A percentile compares a stretch with the other conserved stretches of the same genome.
phyloP scores from a whole-genome alignment of 257 asterid species.

The Fraxinus excelsior region DNA sequence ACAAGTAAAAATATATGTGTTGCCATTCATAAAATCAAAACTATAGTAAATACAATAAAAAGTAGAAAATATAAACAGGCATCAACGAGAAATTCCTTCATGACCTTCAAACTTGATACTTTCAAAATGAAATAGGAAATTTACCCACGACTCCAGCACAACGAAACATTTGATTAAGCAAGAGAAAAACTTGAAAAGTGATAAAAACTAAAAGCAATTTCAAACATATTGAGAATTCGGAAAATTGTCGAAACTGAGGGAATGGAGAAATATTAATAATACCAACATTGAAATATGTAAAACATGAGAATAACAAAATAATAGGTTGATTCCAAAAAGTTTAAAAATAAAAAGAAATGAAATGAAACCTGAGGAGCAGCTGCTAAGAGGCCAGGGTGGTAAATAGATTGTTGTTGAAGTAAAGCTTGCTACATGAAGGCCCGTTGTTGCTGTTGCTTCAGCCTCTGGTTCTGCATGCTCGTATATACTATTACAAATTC shows the following conservation, averaged over 20 bases:
- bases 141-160: neutral
- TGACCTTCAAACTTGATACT: neutral
- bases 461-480: conserved; percentile 83
- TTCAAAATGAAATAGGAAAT: neutral
- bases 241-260: neutral
- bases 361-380: conserved; percentile 82
- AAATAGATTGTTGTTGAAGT: conserved; percentile 85
- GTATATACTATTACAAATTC: neutral
- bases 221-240: neutral
- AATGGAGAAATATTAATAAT: neutral
- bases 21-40: neutral
- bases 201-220: neutral
- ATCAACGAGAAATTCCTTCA: neutral
- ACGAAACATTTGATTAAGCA: neutral
- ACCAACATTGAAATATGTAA: neutral
- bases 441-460: conserved; percentile 86
- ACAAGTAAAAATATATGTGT: neutral
- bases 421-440: conserved; percentile 98
- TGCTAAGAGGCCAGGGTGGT: conserved; percentile 90
- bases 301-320: neutral
- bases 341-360: neutral
- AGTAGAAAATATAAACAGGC: neutral
- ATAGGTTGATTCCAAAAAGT: neutral
- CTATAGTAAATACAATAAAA: neutral
- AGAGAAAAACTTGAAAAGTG: neutral